Conservation (phyloP, 208 protist genomes). For the Novymonas esmeraldas region DNA sequence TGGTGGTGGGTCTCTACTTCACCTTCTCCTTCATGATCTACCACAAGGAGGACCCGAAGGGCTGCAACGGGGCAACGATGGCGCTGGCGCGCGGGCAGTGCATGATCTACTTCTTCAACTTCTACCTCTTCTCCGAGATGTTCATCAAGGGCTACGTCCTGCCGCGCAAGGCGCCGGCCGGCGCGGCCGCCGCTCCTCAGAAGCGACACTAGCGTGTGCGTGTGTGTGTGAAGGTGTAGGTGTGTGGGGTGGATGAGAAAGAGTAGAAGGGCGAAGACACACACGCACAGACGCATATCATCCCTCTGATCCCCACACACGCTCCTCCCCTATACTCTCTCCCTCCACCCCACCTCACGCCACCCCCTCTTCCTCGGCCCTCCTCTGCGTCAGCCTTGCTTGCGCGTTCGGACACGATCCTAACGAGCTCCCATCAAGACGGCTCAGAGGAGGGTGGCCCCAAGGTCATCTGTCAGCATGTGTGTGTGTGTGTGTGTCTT, state of each 20-base stretch:
- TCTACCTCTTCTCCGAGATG: slow-evolving; percentile 92
- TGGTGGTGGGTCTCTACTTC: slow-evolving; percentile 85
- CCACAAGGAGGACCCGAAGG: slow-evolving; percentile 24
- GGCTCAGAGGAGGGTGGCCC: too few relatives aligned
- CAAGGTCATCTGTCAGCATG: background rate
- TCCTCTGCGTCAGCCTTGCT: background rate
- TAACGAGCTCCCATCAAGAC: too few relatives aligned
- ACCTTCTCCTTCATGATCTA: slow-evolving; percentile 43
- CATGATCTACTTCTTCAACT: slow-evolving; percentile 92
- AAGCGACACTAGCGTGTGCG: slow-evolving; percentile 13
- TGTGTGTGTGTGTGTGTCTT: background rate
- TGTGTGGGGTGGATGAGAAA: background rate
- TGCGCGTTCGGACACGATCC: too few relatives aligned
- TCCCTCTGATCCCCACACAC: background rate
- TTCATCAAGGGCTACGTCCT: slow-evolving; percentile 86
- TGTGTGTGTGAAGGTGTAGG: background rate
- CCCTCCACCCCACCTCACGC: background rate
- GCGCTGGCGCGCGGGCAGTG: slow-evolving; percentile 51
- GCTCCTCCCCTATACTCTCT: background rate
- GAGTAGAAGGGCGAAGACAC: background rate
- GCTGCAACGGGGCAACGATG: slow-evolving; percentile 47
- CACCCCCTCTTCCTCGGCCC: background rate
- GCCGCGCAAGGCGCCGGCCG: slow-evolving; percentile 25
- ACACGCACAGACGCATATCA: too few relatives aligned
- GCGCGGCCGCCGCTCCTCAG: slow-evolving; percentile 9